Evolutionary conservation across 805 yeast species (phyloP), one percentile per base, ranked within the genome.

Genomic region (Tetrapisispora arboricola): DNA sequence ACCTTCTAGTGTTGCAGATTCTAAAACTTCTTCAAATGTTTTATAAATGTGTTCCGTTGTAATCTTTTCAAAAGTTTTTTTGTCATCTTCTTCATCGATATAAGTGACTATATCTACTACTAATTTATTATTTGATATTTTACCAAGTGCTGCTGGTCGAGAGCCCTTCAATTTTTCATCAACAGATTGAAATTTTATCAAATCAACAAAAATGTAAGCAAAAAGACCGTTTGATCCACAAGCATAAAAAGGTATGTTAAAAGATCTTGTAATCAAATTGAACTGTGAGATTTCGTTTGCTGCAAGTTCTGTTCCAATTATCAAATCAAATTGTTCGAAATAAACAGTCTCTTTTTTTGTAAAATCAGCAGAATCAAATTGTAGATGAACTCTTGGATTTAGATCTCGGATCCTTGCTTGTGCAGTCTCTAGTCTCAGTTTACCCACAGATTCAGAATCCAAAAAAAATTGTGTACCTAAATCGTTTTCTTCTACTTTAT

Each of bases 171-270:
- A 73, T 41, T 69, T 72, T 30, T 74, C 77, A 36, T 73, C 70
- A 3, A 61, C 63, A 2, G 84, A 70, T 15, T 68, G 66, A 60
- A 84, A 86, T 36, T 67, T 58, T 10, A 85, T 73, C 45, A 90
- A 67, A 60, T 92, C 99, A 3, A 78, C 76, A 55, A 88, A 80
- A 1, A 85, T 71, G 53, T 75, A 84, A 1, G 95, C 95, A 57
- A 73, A 86, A 55, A 88, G 64, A 0, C 98, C 99, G 58, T 81
- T 81, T 2, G 77, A 55, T 0, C 79, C 80, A 1, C 84, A 64
- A 13, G 74, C 69, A 56, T 83, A 86, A 24, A 92, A 67, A 3
- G 95, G 84, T 16, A 79, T 71, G 22, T 67, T 66, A 16, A 70
- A 62, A 2, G 52, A 38, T 49, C 96, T 72, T 7, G 88, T 71